Base-by-base conservation (phyloP, 805 yeast genomes). In the Starmerella geochares region DNA sequence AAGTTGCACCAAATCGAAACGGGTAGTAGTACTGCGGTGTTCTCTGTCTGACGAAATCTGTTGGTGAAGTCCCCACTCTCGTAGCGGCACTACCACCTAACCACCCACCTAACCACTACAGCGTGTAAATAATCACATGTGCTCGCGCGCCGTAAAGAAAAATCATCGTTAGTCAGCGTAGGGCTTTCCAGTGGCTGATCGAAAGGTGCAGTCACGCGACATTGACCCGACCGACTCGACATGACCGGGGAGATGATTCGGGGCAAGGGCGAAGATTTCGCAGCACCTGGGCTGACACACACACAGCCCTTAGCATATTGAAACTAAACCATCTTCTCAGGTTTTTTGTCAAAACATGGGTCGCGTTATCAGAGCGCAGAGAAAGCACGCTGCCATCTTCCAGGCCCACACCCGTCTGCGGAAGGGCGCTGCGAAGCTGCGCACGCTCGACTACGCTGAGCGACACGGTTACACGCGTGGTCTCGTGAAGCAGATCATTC, bases 381-480 rank as follows among this genome's bases (percentile, higher is more conserved):
- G 99, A 87, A 92, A 92, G 81, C 60, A 54, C 55, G 97, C 98
- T 73, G 90, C 97, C 70, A 87, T 92, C 82, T 92, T 92, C 87
- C 83, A 94, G 73, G 82, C 98, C 70, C 95, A 90, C 92, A 90
- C 97, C 81, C 90, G 97, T 79, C 86, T 92, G 76, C 87, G 98
- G 85, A 86, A 92, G 79, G 98, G 98, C 75, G 97, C 98, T 73
- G 98, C 98, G 73, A 90, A 90, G 86, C 83, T 90, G 75, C 86
- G 98, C 83, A 84, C 95, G 72, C 83, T 90, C 74, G 97, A 92
- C 77, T 90, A 80, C 70, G 94, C 97, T 75, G 98, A 92, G 80
- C 90, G 95, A 74, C 96, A 90, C 75, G 98, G 98, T 72, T 92
- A 92, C 88, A 83, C 90, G 70, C 94, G 97, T 77, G 98, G 98